A percentile compares a stretch with the other conserved stretches of the same genome.
Evolutionary conservation across 208 protist genomes (phyloP).

Genomic region (Trypanosoma theileri): DNA sequence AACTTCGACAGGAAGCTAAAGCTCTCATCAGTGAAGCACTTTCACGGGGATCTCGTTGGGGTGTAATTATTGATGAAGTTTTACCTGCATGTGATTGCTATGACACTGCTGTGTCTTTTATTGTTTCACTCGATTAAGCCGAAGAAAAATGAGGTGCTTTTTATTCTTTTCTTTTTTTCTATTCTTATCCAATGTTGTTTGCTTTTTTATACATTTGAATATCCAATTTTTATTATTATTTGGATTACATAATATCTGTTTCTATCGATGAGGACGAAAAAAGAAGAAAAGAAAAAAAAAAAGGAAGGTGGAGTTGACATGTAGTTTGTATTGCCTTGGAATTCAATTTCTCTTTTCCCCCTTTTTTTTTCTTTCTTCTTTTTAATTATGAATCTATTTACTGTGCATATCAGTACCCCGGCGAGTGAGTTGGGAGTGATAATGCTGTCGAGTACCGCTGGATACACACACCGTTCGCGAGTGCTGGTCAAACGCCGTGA

Average conservation of each 20-base stretch:
- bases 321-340: too few species aligned
- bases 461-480: slow-evolving; percentile 36
- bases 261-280: not conserved
- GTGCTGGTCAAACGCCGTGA: slow-evolving; percentile 41
- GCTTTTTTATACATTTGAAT: too few species aligned
- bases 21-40: slow-evolving; percentile 12
- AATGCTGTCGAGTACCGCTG: slow-evolving; percentile 75
- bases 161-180: slow-evolving; percentile 4
- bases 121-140: slow-evolving; percentile 50
- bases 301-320: too few species aligned
- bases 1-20: slow-evolving; percentile 3
- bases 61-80: slow-evolving; percentile 69
- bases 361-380: not conserved
- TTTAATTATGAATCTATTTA: not conserved
- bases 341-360: not conserved
- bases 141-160: not conserved
- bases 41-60: slow-evolving; percentile 39
- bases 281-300: not conserved
- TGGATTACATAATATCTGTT: too few species aligned
- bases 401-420: too few species aligned
- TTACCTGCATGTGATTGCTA: slow-evolving; percentile 59
- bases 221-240: too few species aligned
- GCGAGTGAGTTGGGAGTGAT: too few species aligned
- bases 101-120: slow-evolving; percentile 56
- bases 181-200: not conserved